Conservation (phyloP, 2,329 filamentous ascomycete species). For the Alternaria metachromatica region DNA sequence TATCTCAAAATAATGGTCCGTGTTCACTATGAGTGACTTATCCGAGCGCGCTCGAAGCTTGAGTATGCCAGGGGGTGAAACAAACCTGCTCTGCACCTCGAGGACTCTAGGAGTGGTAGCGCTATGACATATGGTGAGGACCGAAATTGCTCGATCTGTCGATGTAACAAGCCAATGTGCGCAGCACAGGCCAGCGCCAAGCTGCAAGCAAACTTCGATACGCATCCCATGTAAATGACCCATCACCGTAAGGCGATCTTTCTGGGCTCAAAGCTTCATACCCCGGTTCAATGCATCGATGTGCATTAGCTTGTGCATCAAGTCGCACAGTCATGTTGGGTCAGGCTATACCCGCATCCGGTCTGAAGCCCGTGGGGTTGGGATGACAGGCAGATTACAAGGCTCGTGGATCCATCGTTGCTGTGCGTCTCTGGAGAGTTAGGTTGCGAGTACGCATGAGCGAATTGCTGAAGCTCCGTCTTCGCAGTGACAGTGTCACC, state of each 20-base stretch:
- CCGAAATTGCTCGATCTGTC: background rate
- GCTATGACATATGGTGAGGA: background rate
- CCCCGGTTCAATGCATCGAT: background rate
- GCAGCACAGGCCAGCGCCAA: slow-evolving; percentile 5
- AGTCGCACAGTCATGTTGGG: slow-evolving; percentile 1
- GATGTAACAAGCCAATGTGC: background rate
- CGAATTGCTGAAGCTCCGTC: slow-evolving; percentile 6
- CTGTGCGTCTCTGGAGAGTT: background rate
- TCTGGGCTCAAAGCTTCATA: background rate
- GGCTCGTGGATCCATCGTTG: slow-evolving; percentile 14
- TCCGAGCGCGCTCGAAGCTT: background rate
- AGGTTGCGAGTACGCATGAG: background rate
- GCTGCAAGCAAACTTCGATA: slow-evolving; percentile 14
- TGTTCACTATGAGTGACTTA: background rate
- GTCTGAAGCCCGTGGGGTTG: background rate
- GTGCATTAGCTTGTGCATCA: background rate
- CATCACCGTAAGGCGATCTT: background rate
- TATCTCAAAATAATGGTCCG: background rate
- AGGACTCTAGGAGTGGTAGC: background rate
- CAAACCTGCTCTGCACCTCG: background rate
- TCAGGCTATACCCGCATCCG: background rate
- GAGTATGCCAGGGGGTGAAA: background rate
- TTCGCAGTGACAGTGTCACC: slow-evolving; percentile 16
- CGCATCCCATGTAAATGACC: slow-evolving; percentile 2
- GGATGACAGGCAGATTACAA: slow-evolving; percentile 19